Base-by-base conservation (phyloP, 2,329 filamentous ascomycete species). In the Mycosphaerella sp. region DNA sequence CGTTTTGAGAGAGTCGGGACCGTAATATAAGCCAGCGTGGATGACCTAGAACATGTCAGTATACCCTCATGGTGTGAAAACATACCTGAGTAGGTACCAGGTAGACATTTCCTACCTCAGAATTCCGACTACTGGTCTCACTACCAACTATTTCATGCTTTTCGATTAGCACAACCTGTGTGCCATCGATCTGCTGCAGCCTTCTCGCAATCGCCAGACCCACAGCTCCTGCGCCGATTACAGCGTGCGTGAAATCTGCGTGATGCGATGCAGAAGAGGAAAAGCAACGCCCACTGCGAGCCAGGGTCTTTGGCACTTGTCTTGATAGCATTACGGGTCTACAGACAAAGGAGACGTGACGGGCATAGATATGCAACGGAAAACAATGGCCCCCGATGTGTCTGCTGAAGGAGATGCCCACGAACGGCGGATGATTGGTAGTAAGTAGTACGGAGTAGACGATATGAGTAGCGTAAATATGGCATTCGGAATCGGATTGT, bases 21-120 rank as follows among this genome's bases (percentile, higher is more conserved):
- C 87, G 70, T 96, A 96, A 77, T 96, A 97, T 57, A 97, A 79
- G 12, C 93, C 93, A 1, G 88, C 93, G 68, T 98, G 93, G 62
- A 98, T 94, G 49, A 97, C 91, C 80, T 82, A 45, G 2, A 13
- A 46, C 17, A 41, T 14, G 44, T 49, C 17, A 53, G 34, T 21
- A 34, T 12, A 1, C 21, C 21, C 21, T 25, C 21, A 6, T 25
- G 21, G 21, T 25, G 16, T n/a, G 9, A 8, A n/a, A n/a, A 34
- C 34, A 6, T 32, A 32, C n/a, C n/a, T n/a, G n/a, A n/a, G n/a
- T n/a, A 6, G 6, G 10, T n/a, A 6, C 12, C 12, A 10, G n/a
- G n/a, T 18, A 39, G 4, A 32, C 10, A 16, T 27, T 35, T 6
- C 58, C 51, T 63, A 81, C 80, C 78, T 97, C 90, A 65, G 86